These are phyloP conservation scores for Colletotrichum sp. DNA, from an alignment of 2,329 filamentous ascomycete genomes.

Conservation along the genomic window DNA sequence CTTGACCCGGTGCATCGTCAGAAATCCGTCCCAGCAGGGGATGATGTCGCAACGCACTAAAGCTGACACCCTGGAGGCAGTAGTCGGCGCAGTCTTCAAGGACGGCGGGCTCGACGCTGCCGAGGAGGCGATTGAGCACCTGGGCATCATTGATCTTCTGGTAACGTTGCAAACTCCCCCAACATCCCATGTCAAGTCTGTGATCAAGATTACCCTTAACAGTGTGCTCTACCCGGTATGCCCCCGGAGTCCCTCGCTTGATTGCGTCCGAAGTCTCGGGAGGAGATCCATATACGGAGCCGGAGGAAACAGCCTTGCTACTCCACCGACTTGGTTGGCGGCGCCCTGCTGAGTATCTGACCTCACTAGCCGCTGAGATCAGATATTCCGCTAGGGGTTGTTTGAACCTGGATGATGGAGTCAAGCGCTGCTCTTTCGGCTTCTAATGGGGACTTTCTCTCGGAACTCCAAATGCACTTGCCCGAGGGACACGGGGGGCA, in stretches of 20 bases:
- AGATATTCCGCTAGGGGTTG: background rate
- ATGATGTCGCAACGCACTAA: background rate
- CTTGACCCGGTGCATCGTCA: background rate
- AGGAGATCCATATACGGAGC: background rate
- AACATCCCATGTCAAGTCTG: rapidly evolving
- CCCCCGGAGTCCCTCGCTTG: background rate
- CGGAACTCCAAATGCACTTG: rapidly evolving
- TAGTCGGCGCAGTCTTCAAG: background rate
- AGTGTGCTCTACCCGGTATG: background rate
- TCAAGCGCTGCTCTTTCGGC: background rate
- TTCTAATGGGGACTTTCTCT: background rate
- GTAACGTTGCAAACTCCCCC: background rate
- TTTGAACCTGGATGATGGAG: background rate
- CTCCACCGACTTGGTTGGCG: background rate
- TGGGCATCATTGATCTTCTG: background rate
- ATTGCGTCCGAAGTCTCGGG: rapidly evolving
- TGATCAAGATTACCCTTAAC: background rate
- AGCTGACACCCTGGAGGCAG: background rate
- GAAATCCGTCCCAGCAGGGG: background rate
- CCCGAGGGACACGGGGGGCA: background rate
- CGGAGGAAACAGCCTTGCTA: background rate
- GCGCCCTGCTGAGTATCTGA: background rate
- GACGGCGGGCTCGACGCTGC: background rate
- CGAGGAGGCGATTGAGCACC: background rate
- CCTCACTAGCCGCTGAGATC: background rate